Conservation (phyloP, 768 basidiomycete species). For the Mycena vulgaris region DNA sequence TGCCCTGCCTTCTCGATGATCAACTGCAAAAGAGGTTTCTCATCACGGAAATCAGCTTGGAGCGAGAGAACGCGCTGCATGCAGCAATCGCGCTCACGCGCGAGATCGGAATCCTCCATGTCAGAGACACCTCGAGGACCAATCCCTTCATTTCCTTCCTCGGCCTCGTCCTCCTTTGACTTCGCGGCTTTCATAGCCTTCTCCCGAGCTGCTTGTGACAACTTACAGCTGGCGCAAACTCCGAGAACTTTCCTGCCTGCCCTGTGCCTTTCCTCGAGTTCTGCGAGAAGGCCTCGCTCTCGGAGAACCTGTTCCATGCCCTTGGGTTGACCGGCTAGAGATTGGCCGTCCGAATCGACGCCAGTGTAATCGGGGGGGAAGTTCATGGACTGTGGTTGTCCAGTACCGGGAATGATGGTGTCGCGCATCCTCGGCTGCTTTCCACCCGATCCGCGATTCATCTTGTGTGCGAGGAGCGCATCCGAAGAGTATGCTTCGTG, state of each 20-base stretch:
- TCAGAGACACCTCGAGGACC: slow-evolving; percentile 3
- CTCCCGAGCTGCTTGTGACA: slow-evolving; percentile 25
- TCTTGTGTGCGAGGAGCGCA: slow-evolving; percentile 14
- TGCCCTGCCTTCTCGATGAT: slow-evolving; percentile 30
- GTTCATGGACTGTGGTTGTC: slow-evolving; percentile 6
- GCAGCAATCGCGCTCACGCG: slow-evolving; percentile 12
- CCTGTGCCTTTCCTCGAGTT: slow-evolving; percentile 3
- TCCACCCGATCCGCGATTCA: not conserved
- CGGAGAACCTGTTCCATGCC: slow-evolving; percentile 31
- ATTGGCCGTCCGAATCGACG: not conserved
- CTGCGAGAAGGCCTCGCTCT: slow-evolving; percentile 13
- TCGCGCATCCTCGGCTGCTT: not conserved
- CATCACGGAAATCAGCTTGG: slow-evolving; percentile 5
- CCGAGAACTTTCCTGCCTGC: not conserved
- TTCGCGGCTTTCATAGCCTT: slow-evolving; percentile 21
- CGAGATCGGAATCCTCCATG: slow-evolving; percentile 7
- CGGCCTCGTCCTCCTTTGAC: slow-evolving; percentile 10
- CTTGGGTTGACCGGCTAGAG: slow-evolving; percentile 24
- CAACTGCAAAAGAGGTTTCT: slow-evolving; percentile 20
- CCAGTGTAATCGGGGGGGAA: slow-evolving; percentile 15
- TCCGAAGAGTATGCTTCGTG: slow-evolving; percentile 23
- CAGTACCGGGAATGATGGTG: slow-evolving; percentile 13
- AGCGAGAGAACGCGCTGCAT: slow-evolving; percentile 25
- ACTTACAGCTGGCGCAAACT: slow-evolving; percentile 12
- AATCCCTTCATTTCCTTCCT: not conserved